Conservation (phyloP, 352 stramenopile genomes). For the Globisporangium spiculum region DNA sequence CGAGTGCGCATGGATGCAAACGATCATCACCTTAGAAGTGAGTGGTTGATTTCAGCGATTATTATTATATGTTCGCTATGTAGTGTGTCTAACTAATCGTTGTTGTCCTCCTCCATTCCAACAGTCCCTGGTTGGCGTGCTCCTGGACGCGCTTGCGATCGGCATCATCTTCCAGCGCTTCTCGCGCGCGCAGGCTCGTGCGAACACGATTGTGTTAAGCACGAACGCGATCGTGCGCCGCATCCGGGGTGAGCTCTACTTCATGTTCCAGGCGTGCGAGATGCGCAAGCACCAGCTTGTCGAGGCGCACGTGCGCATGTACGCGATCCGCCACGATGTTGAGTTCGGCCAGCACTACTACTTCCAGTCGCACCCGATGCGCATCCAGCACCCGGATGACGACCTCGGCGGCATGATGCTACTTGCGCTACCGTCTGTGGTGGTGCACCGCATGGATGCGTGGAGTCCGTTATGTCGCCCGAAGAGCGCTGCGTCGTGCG, state of each 20-base stretch:
- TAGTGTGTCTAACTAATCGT: not conserved
- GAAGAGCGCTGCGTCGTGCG: conserved; percentile 38
- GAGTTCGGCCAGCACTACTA: conserved; percentile 73
- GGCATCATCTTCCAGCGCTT: conserved; percentile 95
- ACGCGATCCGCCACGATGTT: conserved; percentile 86
- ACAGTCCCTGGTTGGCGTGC: conserved; percentile 89
- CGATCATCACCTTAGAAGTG: conserved; percentile 82
- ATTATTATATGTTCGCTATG: not conserved
- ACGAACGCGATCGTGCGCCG: conserved; percentile 89
- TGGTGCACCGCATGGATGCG: conserved; percentile 92
- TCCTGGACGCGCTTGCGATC: conserved; percentile 93
- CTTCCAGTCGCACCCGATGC: conserved; percentile 93
- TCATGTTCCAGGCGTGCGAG: conserved; percentile 91
- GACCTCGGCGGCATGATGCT: conserved; percentile 89
- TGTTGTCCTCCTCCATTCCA: not conserved
- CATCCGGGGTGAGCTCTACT: conserved; percentile 89
- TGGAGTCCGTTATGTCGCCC: conserved; percentile 89
- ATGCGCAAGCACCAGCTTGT: conserved; percentile 95
- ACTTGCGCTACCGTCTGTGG: conserved; percentile 86
- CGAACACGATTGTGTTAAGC: conserved; percentile 94
- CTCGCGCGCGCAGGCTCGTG: conserved; percentile 85
- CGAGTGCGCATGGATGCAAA: conserved; percentile 90
- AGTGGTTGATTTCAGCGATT: no score
- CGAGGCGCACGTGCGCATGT: conserved; percentile 93
- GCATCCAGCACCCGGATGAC: conserved; percentile 92